These are phyloP conservation scores for Zychaea mexicana DNA, from an alignment of 371 early-diverging fungal species.

Conservation along the genomic window DNA sequence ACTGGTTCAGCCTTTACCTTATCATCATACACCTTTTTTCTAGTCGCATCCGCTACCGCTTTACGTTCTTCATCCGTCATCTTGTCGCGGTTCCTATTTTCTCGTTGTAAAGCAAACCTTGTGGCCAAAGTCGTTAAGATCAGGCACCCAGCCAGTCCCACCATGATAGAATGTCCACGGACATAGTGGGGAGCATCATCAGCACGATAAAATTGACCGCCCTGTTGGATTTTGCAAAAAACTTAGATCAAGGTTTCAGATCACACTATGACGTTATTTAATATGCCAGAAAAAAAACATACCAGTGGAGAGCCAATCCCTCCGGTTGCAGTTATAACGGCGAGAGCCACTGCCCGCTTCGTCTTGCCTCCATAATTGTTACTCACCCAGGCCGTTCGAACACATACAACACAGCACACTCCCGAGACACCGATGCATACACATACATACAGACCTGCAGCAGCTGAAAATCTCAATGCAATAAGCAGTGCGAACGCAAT, in stretches of 20 bases:
- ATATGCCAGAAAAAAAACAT: too few species aligned
- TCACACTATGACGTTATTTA: too few species aligned
- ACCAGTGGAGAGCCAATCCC: conserved; percentile 48
- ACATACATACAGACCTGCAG: conserved; percentile 42
- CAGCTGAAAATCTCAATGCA: conserved; percentile 16
- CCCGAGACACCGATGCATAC: conserved; percentile 52
- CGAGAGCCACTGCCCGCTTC: conserved; percentile 63
- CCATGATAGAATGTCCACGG: conserved; percentile 46
- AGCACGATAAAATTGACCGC: conserved; percentile 61
- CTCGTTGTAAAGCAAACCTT: conserved; percentile 33
- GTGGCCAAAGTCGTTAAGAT: conserved; percentile 39
- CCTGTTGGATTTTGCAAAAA: too few species aligned
- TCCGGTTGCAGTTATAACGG: conserved; percentile 61
- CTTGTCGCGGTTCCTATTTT: conserved; percentile 8
- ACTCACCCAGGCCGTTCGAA: conserved; percentile 63
- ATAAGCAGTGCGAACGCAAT: conserved; percentile 67
- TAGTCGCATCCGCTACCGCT: conserved; percentile 25
- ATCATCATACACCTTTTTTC: conserved; percentile 54
- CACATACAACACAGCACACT: conserved; percentile 56
- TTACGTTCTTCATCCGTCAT: conserved; percentile 41
- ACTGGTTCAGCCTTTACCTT: conserved; percentile 18
- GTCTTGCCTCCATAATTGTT: conserved; percentile 66
- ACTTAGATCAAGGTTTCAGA: too few species aligned
- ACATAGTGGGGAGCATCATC: conserved; percentile 60
- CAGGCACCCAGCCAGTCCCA: conserved; percentile 42